Percentiles rank a stretch among this genome's conserved stretches.
Conservation (phyloP, 148 eudicot genomes). For the Silene latifolia region DNA sequence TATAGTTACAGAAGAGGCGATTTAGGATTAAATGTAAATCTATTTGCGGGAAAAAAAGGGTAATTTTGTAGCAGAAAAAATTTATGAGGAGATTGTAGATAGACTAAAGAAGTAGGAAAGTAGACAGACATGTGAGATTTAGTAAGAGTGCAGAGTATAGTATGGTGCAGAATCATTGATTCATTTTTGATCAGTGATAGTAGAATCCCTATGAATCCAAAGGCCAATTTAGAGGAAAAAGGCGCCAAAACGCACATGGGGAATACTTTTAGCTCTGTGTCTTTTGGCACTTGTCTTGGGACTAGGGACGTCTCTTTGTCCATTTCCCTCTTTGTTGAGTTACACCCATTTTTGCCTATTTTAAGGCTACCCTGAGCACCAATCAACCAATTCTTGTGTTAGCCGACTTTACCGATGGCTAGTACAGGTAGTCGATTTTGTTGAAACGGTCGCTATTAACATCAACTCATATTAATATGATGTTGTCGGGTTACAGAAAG, state of each 20-base stretch:
- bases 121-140: conserved; percentile 22
- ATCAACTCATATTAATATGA: too few species aligned
- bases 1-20: too few species aligned
- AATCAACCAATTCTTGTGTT: too few species aligned
- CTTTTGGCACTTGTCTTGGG: conserved; percentile 23
- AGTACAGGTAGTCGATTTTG: too few species aligned
- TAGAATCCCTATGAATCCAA: conserved; percentile 20
- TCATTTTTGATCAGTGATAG: background rate
- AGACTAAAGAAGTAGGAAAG: background rate
- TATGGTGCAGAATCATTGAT: background rate
- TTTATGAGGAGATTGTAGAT: conserved; percentile 13
- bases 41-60: background rate
- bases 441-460: too few species aligned
- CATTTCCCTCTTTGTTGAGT: background rate
- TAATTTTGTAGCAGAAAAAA: conserved; percentile 14
- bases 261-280: conserved; percentile 19
- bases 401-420: too few species aligned
- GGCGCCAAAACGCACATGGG: conserved; percentile 21
- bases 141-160: background rate
- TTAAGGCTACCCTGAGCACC: background rate
- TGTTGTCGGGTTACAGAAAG: too few species aligned
- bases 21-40: too few species aligned
- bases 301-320: conserved; percentile 20
- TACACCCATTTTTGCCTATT: background rate
- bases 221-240: conserved; percentile 16